phyloP scores from a whole-genome alignment of 1,139 yeast genomes.

The Blastobotrys serpentis region DNA sequence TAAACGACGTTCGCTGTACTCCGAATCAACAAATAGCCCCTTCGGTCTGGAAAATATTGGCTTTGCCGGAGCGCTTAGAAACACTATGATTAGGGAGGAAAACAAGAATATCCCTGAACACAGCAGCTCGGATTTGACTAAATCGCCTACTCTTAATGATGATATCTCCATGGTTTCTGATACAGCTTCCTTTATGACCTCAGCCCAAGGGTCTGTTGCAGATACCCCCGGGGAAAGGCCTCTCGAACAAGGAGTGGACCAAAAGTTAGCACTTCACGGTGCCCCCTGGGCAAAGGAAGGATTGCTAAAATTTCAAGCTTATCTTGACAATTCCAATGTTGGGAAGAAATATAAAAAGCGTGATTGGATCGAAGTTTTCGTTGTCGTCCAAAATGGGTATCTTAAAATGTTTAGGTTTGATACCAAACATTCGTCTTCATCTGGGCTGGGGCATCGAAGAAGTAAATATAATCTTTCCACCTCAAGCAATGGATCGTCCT shows the following conservation, averaged over 20 bases:
- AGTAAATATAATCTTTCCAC: slow-evolving; percentile 49
- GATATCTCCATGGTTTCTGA: slow-evolving; percentile 3
- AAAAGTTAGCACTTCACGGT: slow-evolving; percentile 56
- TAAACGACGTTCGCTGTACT: slow-evolving; percentile 24
- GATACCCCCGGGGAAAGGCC: background rate
- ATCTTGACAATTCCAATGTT: slow-evolving; percentile 32
- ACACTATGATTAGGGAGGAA: slow-evolving; percentile 34
- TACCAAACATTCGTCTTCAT: slow-evolving; percentile 44
- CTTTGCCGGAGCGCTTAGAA: slow-evolving; percentile 36
- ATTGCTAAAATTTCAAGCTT: slow-evolving; percentile 51
- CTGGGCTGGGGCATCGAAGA: slow-evolving; percentile 66
- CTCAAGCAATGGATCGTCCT: background rate
- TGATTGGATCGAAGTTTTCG: slow-evolving; percentile 35
- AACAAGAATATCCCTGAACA: slow-evolving; percentile 14
- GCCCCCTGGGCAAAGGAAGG: slow-evolving; percentile 85
- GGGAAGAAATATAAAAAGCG: slow-evolving; percentile 25
- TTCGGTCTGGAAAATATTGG: slow-evolving; percentile 29
- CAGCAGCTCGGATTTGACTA: slow-evolving; percentile 10
- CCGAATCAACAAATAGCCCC: slow-evolving; percentile 16
- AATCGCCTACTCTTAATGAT: slow-evolving; percentile 3
- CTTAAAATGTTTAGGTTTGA: slow-evolving; percentile 36
- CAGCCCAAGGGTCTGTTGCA: slow-evolving; percentile 1
- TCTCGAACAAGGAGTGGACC: background rate
- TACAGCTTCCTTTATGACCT: slow-evolving; percentile 1
- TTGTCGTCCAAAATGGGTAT: slow-evolving; percentile 38